Evolutionary conservation across 345 rosid species (phyloP).

Genomic region (Gossypium ekmanianum): DNA sequence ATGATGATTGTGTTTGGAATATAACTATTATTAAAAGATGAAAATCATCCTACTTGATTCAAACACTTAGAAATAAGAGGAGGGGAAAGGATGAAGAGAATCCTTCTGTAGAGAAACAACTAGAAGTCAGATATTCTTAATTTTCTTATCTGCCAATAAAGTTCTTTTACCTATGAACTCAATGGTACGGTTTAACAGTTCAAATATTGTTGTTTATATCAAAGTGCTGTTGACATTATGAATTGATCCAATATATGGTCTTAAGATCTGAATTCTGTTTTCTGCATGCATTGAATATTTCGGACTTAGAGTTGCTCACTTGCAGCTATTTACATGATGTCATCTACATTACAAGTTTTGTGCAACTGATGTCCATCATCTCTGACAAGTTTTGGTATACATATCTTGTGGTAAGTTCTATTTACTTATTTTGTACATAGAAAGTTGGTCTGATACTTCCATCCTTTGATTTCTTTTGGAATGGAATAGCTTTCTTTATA

Average conservation of each 20-base stretch:
- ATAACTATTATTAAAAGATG: neutral
- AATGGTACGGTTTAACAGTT: neutral
- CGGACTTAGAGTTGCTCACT: neutral
- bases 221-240: neutral
- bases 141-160: neutral
- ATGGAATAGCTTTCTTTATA: neutral
- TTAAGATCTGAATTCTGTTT: neutral
- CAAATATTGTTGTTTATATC: neutral
- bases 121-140: neutral
- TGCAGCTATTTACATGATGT: conserved; percentile 8
- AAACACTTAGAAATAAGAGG: neutral
- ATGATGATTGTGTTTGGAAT: neutral
- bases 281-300: neutral
- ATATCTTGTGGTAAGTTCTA: conserved; percentile 65
- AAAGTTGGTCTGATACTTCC: neutral
- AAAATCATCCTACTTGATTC: neutral
- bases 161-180: neutral
- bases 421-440: neutral
- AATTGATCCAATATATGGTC: neutral
- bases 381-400: conserved; percentile 85
- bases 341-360: conserved; percentile 53
- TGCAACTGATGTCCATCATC: conserved; percentile 70
- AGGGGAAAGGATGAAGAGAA: neutral
- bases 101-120: neutral
- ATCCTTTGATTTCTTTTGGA: neutral